Conservation (phyloP, 805 yeast genomes). For the Pichia californica region DNA sequence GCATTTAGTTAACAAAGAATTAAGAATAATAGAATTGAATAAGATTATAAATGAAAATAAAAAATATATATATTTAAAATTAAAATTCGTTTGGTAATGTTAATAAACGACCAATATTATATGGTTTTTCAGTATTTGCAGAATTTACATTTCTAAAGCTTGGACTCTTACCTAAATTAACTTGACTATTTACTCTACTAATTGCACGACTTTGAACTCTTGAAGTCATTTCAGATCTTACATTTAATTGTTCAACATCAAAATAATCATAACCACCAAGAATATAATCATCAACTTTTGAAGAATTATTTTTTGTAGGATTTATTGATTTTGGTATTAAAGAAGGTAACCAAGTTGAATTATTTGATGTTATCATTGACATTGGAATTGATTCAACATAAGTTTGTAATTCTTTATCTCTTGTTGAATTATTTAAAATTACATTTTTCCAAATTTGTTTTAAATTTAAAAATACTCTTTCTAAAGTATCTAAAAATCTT, state of each 20-base stretch:
- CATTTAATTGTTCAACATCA: slow-evolving; percentile 48
- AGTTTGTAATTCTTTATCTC: slow-evolving; percentile 21
- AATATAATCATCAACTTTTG: slow-evolving; percentile 27
- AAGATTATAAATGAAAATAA: no score
- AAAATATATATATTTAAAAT: neutral
- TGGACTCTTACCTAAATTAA: slow-evolving; percentile 10
- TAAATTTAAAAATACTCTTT: slow-evolving; percentile 43
- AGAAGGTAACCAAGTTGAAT: slow-evolving; percentile 14
- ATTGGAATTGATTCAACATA: slow-evolving; percentile 29
- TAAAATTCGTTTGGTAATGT: slow-evolving; percentile 20
- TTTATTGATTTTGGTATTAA: neutral
- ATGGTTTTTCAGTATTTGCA: slow-evolving; percentile 4
- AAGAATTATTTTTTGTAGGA: neutral
- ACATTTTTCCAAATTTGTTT: slow-evolving; percentile 30
- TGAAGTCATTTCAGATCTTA: slow-evolving; percentile 34
- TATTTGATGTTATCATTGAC: slow-evolving; percentile 27
- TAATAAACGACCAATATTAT: slow-evolving; percentile 22
- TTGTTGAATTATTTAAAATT: slow-evolving; percentile 10
- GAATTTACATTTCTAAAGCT: slow-evolving; percentile 10
- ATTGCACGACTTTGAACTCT: slow-evolving; percentile 22
- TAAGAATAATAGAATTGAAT: no score
- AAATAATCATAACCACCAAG: slow-evolving; percentile 58
- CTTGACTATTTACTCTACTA: slow-evolving; percentile 20
- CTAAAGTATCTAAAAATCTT: slow-evolving; percentile 47
- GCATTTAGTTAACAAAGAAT: no score